These are phyloP conservation scores for Phaseolus coccineus DNA, from an alignment of 331 rosid genomes.

Conservation along the genomic window DNA sequence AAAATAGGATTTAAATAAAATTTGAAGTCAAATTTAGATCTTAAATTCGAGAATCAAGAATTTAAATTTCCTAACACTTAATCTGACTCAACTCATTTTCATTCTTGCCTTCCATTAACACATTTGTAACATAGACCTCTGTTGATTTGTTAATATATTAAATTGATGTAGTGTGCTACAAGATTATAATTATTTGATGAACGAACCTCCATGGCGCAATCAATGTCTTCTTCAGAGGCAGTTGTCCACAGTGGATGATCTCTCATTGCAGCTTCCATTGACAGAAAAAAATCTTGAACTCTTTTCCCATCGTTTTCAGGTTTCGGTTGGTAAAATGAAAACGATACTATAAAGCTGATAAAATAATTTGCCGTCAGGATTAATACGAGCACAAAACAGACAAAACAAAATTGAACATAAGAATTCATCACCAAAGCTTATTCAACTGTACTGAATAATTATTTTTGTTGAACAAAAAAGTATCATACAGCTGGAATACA, in stretches of 20 bases:
- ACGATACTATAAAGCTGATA: slow-evolving; percentile 68
- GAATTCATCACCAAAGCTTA: not conserved
- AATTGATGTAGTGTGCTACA: not conserved
- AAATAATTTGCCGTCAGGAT: not conserved
- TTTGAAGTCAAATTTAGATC: not conserved
- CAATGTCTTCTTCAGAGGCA: slow-evolving; percentile 69
- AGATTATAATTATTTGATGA: not conserved
- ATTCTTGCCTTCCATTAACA: not conserved
- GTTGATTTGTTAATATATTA: not conserved
- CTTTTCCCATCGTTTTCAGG: slow-evolving; percentile 71
- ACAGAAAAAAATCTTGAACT: slow-evolving; percentile 68
- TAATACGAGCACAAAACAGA: not conserved
- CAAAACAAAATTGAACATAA: not conserved
- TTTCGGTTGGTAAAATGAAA: slow-evolving; percentile 64
- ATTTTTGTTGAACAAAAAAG: too few relatives aligned
- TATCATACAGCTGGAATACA: too few relatives aligned
- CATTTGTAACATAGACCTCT: not conserved
- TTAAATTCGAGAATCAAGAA: not conserved
- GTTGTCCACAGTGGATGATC: slow-evolving; percentile 75
- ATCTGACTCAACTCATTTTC: not conserved
- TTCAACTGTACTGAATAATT: too few relatives aligned
- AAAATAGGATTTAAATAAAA: not conserved
- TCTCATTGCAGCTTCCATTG: slow-evolving; percentile 68
- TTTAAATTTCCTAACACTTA: not conserved
- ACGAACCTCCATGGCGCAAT: slow-evolving; percentile 75